These are phyloP conservation scores for Huntiella bhutanensis DNA, from an alignment of 2,329 filamentous ascomycete species.

Conservation along the genomic window DNA sequence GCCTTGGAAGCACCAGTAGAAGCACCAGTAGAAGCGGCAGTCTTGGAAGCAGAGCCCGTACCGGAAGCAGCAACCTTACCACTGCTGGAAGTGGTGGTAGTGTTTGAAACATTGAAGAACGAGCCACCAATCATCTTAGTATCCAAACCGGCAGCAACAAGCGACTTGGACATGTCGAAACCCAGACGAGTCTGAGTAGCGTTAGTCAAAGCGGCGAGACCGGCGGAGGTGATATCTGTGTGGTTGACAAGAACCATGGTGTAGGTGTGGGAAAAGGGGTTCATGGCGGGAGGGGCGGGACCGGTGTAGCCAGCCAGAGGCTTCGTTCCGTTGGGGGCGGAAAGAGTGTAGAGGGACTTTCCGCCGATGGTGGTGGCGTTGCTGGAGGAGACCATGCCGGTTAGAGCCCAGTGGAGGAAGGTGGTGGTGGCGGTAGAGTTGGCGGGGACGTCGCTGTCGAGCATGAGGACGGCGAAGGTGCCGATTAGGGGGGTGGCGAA, in stretches of 20 bases:
- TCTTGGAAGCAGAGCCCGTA: background rate
- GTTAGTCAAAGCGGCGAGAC: conserved; percentile 15
- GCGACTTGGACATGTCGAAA: conserved; percentile 18
- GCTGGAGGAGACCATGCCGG: conserved; percentile 18
- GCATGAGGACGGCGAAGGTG: conserved; percentile 22
- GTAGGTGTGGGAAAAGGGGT: conserved; percentile 23
- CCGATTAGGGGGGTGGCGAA: conserved; percentile 22
- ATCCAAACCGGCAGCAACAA: conserved; percentile 18
- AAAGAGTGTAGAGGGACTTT: conserved; percentile 17
- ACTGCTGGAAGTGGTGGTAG: background rate
- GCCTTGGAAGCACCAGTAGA: background rate
- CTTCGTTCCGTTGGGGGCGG: conserved; percentile 13
- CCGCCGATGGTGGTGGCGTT: conserved; percentile 15
- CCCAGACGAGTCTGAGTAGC: conserved; percentile 18
- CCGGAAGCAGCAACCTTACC: background rate
- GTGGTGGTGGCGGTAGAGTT: conserved; percentile 19
- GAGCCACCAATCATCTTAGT: conserved; percentile 20
- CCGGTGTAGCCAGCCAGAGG: conserved; percentile 19
- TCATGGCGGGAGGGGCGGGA: conserved; percentile 21
- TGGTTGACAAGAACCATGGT: conserved; percentile 23
- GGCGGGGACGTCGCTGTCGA: conserved; percentile 29
- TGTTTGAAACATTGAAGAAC: conserved; percentile 23
- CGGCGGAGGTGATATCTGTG: conserved; percentile 14
- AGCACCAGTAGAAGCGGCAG: background rate
- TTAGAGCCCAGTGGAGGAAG: conserved; percentile 29